These are phyloP conservation scores for Sanghuangporus baumii DNA, from an alignment of 1,284 basidiomycete genomes.

Conservation along the genomic window DNA sequence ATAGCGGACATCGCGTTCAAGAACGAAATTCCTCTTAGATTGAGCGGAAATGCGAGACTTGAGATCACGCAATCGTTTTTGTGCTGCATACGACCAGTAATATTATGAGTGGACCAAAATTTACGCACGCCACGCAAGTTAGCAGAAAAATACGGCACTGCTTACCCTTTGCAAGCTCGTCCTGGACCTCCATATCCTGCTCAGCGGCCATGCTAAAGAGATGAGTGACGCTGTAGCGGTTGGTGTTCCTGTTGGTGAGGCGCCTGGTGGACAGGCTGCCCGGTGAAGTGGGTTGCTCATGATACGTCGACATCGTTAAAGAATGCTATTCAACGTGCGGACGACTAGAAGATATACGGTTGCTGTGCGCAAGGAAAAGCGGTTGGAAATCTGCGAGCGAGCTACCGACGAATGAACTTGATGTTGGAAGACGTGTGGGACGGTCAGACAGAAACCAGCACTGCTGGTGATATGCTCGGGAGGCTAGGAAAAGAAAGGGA, in stretches of 20 bases:
- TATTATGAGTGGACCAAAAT: neutral
- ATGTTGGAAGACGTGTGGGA: neutral
- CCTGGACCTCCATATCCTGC: slow-evolving; percentile 97
- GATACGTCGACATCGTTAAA: slow-evolving; percentile 37
- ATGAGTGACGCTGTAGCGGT: slow-evolving; percentile 94
- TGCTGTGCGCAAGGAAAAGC: neutral
- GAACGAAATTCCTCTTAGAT: slow-evolving; percentile 99
- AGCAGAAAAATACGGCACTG: slow-evolving; percentile 17
- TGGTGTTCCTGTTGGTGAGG: slow-evolving; percentile 87
- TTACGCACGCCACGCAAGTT: slow-evolving; percentile 6
- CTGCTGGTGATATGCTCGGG: slow-evolving; percentile 9
- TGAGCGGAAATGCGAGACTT: slow-evolving; percentile 98
- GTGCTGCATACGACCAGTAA: slow-evolving; percentile 49
- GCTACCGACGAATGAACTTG: neutral
- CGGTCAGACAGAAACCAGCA: slow-evolving; percentile 5
- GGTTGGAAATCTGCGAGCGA: neutral
- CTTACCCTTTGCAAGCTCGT: slow-evolving; percentile 91
- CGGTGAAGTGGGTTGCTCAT: slow-evolving; percentile 58
- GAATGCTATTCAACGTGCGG: neutral
- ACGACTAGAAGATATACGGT: neutral
- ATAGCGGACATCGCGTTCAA: slow-evolving; percentile 97
- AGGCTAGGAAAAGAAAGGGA: neutral
- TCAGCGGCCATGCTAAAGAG: slow-evolving; percentile 98
- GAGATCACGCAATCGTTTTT: slow-evolving; percentile 92
- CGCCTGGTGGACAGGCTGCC: slow-evolving; percentile 62